phyloP scores from a whole-genome alignment of 768 basidiomycete genomes.

The Russula foetens region DNA sequence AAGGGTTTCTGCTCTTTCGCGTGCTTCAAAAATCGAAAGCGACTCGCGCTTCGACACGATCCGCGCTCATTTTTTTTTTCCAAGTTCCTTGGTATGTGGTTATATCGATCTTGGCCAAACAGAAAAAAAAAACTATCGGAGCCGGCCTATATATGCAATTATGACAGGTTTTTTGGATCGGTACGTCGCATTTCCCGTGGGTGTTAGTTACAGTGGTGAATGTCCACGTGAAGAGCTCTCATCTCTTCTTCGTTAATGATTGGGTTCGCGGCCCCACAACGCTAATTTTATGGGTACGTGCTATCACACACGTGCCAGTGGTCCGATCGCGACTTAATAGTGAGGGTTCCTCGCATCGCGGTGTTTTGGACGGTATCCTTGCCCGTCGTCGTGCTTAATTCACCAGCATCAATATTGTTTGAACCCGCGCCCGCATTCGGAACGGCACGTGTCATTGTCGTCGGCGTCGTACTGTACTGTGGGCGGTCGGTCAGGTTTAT shows the following conservation, averaged over 20 bases:
- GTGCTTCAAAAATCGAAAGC: conserved; percentile 58
- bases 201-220: no score
- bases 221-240: no score
- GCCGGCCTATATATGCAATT: no score
- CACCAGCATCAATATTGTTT: not conserved
- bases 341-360: no score
- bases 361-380: not conserved
- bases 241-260: no score
- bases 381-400: conserved; percentile 1
- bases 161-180: conserved; percentile 2
- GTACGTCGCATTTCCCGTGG: not conserved
- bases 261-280: not conserved
- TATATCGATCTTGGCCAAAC: no score
- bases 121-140: no score
- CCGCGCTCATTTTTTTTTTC: conserved; percentile 58
- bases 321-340: no score
- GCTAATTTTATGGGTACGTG: not conserved
- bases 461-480: conserved; percentile 34
- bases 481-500: conserved; percentile 49
- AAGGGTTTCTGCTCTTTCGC: conserved; percentile 60
- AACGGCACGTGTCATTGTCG: not conserved
- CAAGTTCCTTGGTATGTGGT: conserved; percentile 41
- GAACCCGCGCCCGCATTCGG: conserved; percentile 43
- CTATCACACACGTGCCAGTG: no score
- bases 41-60: conserved; percentile 65